Evolutionary conservation across 164 flowering plant genomes (phyloP).

Genomic region (Santalum album): DNA sequence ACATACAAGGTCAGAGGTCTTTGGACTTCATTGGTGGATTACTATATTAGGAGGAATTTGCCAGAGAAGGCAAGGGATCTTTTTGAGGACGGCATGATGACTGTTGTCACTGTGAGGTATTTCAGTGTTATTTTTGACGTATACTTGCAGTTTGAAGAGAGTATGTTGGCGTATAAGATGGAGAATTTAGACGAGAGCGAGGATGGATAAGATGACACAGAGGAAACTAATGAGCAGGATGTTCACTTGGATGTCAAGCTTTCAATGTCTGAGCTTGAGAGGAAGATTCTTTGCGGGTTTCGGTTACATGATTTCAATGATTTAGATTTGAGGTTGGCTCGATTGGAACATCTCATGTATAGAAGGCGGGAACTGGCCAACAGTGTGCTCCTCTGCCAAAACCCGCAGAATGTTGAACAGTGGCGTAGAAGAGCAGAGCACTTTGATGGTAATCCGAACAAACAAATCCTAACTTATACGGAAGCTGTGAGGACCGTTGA

Average conservation of each 20-base stretch:
- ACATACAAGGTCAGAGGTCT: slow-evolving; percentile 88
- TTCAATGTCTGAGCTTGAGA: slow-evolving; percentile 34
- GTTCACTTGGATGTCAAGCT: slow-evolving; percentile 34
- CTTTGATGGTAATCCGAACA: slow-evolving; percentile 77
- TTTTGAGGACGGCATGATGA: slow-evolving; percentile 86
- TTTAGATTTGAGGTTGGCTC: slow-evolving; percentile 70
- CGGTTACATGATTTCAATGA: slow-evolving; percentile 77
- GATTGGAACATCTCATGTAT: slow-evolving; percentile 68
- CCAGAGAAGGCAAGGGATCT: slow-evolving; percentile 85
- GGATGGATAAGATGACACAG: slow-evolving; percentile 33
- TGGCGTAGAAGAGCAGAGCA: slow-evolving; percentile 92
- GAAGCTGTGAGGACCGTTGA: slow-evolving; percentile 95
- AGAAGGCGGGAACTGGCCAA: slow-evolving; percentile 87
- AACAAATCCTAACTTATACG: slow-evolving; percentile 76
- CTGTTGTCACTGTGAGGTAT: slow-evolving; percentile 85
- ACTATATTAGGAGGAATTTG: slow-evolving; percentile 67
- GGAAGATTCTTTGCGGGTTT: slow-evolving; percentile 50
- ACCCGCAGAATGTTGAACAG: slow-evolving; percentile 96
- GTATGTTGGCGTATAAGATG: slow-evolving; percentile 64
- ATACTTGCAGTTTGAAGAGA: slow-evolving; percentile 82
- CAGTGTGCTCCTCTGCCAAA: slow-evolving; percentile 88
- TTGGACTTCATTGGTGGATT: slow-evolving; percentile 91
- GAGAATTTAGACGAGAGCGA: slow-evolving; percentile 48
- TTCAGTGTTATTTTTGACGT: slow-evolving; percentile 87
- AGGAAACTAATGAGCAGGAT: slow-evolving; percentile 25